Conservation (phyloP, 345 rosid genomes). For the Dimocarpus longan region DNA sequence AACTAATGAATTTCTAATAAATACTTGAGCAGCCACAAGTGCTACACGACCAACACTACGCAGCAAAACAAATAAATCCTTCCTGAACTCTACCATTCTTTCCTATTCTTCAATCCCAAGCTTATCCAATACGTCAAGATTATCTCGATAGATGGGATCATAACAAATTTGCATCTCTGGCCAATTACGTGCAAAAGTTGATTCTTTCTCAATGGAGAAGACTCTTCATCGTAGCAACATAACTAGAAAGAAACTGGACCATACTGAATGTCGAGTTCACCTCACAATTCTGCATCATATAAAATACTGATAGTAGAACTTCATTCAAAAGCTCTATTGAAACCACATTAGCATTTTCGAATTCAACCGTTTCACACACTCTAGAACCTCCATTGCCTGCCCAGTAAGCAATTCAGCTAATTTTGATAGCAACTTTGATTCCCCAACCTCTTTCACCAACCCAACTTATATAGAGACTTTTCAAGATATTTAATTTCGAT, state of each 20-base stretch:
- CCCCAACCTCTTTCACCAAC: constrained; percentile 58
- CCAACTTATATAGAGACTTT: constrained; percentile 65
- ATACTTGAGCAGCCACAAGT: constrained; percentile 73
- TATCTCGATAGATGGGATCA: constrained; percentile 68
- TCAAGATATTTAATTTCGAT: constrained; percentile 64
- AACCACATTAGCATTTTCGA: constrained; percentile 59
- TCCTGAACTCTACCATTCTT: constrained; percentile 80
- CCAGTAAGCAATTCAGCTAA: constrained; percentile 76
- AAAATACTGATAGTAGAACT: constrained; percentile 82
- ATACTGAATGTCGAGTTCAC: constrained; percentile 61
- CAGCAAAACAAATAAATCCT: constrained; percentile 79
- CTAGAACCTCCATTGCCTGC: constrained; percentile 80
- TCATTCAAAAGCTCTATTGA: constrained; percentile 75
- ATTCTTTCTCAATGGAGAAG: constrained; percentile 66
- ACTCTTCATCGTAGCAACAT: constrained; percentile 78
- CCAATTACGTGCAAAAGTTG: constrained; percentile 56
- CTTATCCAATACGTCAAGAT: constrained; percentile 76
- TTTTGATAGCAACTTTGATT: constrained; percentile 63
- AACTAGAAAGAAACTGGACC: constrained; percentile 79
- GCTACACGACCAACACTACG: constrained; percentile 83
- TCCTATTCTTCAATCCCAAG: constrained; percentile 91
- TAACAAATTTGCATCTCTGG: constrained; percentile 76
- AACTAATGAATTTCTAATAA: constrained; percentile 73
- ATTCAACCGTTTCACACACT: constrained; percentile 72
- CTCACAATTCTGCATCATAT: constrained; percentile 71